Base-by-base conservation (phyloP, 495 filamentous ascomycete genomes). In the Tuber calosporum region DNA sequence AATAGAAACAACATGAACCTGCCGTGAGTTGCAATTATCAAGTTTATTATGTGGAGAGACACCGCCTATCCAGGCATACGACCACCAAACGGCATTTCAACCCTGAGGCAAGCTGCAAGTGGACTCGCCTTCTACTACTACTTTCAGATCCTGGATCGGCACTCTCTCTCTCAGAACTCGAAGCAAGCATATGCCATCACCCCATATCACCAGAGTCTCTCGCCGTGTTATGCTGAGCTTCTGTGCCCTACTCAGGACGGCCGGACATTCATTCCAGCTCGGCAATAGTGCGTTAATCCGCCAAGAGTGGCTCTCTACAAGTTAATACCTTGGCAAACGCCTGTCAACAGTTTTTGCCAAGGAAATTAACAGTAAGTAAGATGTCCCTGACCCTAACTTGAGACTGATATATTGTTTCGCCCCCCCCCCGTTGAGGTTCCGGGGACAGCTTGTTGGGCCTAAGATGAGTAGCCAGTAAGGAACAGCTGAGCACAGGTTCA, bases 371-470 rank as follows among this genome's bases (percentile, higher is more conserved):
- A 8, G 39, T 39, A 39, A 39, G 6, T 39, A 39, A 39, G 6
- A 39, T 39, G 39, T 39, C 39, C 39, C 6, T 3, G 39, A 39
- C 53, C 53, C 53, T 58, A 30, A 58, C 53, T 58, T 58, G 53
- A n/a, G 53, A 30, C 53, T 15, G 53, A 4, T 58, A 13, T 58
- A 53, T 75, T 34, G 48, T 75, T 74, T 40, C 43, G 69, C 70
- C 74, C 73, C 74, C 72, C 72, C 70, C 42, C 67, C 70, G 74
- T 68, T 77, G 75, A 70, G 74, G 74, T 78, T 77, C 76, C 74
- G 74, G 70, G 74, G 70, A 68, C 70, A 40, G 67, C 76, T 70
- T 71, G 41, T 75, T 58, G 53, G 53, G 53, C 30, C 53, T 58
- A n/a, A 58, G 15, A 37, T 73, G 36, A n/a, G 22, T 36, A 68